A percentile compares a stretch with the other conserved stretches of the same genome.
Evolutionary conservation across 345 rosid species (phyloP).

Genomic region (sweet orange (Citrus sinensis)): DVS_A1.0 CM039166.1:17526501-17527000

Average conservation of each 20-base stretch:
- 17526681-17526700: background rate
- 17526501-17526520: conserved; percentile 70
- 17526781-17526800: background rate
- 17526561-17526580: conserved; percentile 88
- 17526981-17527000: background rate
- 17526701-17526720: background rate
- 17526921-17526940: background rate
- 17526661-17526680: conserved; percentile 58
- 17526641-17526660: conserved; percentile 65
- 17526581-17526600: conserved; percentile 79
- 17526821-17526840: no score
- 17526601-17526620: conserved; percentile 79
- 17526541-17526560: conserved; percentile 48
- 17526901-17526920: background rate
- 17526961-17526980: no score
- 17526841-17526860: no score
- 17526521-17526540: conserved; percentile 58
- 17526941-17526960: no score
- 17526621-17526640: conserved; percentile 93
- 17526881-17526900: no score
- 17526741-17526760: background rate
- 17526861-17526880: background rate
- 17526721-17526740: background rate
- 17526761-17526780: background rate
- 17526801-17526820: no score